Percentiles rank a stretch among this genome's conserved stretches.
phyloP scores from a whole-genome alignment of 305 asterid species.

The Salvia sclarea region DNA sequence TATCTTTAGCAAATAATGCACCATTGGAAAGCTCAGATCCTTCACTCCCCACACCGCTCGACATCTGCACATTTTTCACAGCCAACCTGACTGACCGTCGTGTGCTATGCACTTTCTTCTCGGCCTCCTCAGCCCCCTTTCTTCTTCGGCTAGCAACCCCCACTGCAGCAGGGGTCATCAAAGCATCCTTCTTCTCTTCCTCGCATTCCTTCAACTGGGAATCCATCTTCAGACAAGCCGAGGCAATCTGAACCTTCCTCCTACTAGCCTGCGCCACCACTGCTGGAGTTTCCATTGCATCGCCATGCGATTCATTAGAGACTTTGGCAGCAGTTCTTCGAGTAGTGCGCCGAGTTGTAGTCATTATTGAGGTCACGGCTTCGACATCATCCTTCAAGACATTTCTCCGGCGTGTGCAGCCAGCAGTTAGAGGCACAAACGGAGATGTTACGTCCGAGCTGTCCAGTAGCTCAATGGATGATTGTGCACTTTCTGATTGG shows the following conservation, averaged over 20 bases:
- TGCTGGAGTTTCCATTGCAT: constrained; percentile 41
- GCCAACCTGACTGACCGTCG: constrained; percentile 73
- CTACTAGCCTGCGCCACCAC: constrained; percentile 35
- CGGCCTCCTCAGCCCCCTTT: constrained; percentile 36
- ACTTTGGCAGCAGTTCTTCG: constrained; percentile 34
- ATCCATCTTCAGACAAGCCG: constrained; percentile 52
- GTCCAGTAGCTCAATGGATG: constrained; percentile 54
- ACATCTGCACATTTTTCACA: constrained; percentile 34
- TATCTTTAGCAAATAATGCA: constrained; percentile 34
- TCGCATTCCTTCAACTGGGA: constrained; percentile 48
- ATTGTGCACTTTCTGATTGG: constrained; percentile 47
- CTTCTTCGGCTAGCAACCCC: constrained; percentile 49
- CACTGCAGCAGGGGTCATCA: constrained; percentile 47
- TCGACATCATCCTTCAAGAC: constrained; percentile 31
- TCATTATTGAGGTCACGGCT: constrained; percentile 37
- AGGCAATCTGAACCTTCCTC: constrained; percentile 42
- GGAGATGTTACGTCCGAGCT: constrained; percentile 54
- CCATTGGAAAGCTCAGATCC: constrained; percentile 33
- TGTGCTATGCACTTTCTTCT: constrained; percentile 47
- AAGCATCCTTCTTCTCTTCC: constrained; percentile 33
- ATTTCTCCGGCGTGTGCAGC: constrained; percentile 49
- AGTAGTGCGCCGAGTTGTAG: constrained; percentile 48
- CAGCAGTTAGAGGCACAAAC: constrained; percentile 49
- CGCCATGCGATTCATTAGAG: constrained; percentile 29
- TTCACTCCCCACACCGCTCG: constrained; percentile 26